phyloP scores from a whole-genome alignment of 805 yeast genomes.

The Saturnispora bothae region DNA sequence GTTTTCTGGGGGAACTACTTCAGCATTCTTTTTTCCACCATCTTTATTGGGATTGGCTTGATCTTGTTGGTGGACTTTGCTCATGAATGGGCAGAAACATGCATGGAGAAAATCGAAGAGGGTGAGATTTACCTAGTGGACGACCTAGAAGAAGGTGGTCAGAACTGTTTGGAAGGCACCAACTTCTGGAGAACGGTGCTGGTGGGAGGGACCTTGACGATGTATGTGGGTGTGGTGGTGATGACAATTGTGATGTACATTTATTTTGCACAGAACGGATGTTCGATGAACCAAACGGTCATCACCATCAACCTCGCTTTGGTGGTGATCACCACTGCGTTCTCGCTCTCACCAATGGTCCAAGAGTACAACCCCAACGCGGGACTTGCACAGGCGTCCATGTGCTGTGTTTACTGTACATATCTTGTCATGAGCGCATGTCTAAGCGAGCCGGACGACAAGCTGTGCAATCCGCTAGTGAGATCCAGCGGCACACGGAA shows the following conservation, averaged over 20 bases:
- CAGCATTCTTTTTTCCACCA: slow-evolving; percentile 72
- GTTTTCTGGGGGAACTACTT: slow-evolving; percentile 85
- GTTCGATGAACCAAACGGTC: slow-evolving; percentile 84
- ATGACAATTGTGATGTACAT: slow-evolving; percentile 74
- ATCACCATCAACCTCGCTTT: slow-evolving; percentile 66
- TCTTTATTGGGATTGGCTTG: slow-evolving; percentile 83
- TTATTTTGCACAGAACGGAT: slow-evolving; percentile 71
- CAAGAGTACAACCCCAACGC: slow-evolving; percentile 93
- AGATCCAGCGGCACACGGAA: slow-evolving; percentile 87
- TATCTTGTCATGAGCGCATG: slow-evolving; percentile 87
- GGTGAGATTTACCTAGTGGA: slow-evolving; percentile 48
- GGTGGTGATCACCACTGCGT: slow-evolving; percentile 48
- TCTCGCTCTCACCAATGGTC: slow-evolving; percentile 71
- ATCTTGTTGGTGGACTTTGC: slow-evolving; percentile 92
- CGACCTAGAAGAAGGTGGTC: slow-evolving; percentile 34
- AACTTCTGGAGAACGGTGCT: slow-evolving; percentile 71
- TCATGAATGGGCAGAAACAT: slow-evolving; percentile 96
- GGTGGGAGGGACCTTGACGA: slow-evolving; percentile 75
- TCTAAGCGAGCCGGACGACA: slow-evolving; percentile 94
- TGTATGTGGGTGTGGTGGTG: slow-evolving; percentile 67
- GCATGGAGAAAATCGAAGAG: slow-evolving; percentile 81
- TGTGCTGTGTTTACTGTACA: slow-evolving; percentile 91
- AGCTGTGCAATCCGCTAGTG: slow-evolving; percentile 80
- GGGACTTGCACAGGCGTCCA: slow-evolving; percentile 91
- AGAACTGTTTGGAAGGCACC: slow-evolving; percentile 29